Evolutionary conservation across 805 yeast genomes (phyloP), one percentile per base, ranked within the genome.

Genomic region (Saccharomycopsis sp.): DNA sequence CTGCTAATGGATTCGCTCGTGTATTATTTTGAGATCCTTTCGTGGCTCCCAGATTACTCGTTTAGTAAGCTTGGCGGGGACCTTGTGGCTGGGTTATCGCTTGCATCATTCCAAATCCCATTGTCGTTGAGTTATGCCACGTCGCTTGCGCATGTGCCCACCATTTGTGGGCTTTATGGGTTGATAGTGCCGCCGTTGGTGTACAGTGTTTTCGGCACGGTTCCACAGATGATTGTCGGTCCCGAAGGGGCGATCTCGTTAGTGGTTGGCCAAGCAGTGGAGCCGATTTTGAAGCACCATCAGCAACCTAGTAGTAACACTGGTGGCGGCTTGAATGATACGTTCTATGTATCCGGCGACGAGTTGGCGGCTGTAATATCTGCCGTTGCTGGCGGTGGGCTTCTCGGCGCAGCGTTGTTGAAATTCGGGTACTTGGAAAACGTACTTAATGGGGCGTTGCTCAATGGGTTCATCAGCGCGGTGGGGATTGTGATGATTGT

Each of bases 81-180:
- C 53, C 53, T 83, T 8, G 60, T 81, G 16, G 95, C 96, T 2
- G 97, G 98, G 0, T 53, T 86, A 4, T 78, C 96, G 0, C 58
- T 88, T 25, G 96, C 95, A 0, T 80, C 92, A 4, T 89, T 88
- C 60, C 96, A 88, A 57, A 77, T 92, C 36, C 97, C 98, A 0
- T 64, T 89, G 40, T 80, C 88, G 45, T 48, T 67, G 41, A 66
- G 71, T 1, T 81, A 81, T 53, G 92, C 95, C 3, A 78, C 85
- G 0, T 78, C 94, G 0, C 65, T 87, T 34, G 94, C 95, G 2
- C 85, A 79, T 52, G 79, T 85, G 9, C 89, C 92, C 8, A 84
- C 95, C 0, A 58, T 80, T 2, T 75, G 81, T 49, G 96, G 96
- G 0, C 64, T 88, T 6, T 72, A 78, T 49, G 84, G 87, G 0